Evolutionary conservation across 305 asterid species (phyloP).

Genomic region (Withania somnifera): DNA sequence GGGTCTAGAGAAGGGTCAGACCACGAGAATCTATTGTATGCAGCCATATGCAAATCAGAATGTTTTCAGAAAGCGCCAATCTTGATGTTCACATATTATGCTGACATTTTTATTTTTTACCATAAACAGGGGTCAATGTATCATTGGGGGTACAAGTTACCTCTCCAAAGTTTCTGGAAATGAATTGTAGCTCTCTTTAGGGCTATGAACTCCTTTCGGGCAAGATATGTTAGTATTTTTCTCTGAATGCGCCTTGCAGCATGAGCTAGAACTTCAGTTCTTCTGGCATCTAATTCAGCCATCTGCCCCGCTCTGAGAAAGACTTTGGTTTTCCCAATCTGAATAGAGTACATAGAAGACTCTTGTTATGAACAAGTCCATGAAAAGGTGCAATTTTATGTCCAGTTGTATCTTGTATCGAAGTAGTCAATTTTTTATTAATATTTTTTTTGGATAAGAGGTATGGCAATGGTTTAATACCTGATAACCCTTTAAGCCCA

Average conservation of each 20-base stretch:
- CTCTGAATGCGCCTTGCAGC: conserved; percentile 82
- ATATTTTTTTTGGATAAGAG: not conserved
- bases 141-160: conserved; percentile 24
- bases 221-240: conserved; percentile 67
- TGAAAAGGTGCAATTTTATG: conserved; percentile 6
- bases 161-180: conserved; percentile 81
- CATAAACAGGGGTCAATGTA: not conserved
- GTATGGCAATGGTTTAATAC: conserved; percentile 22
- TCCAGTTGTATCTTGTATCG: not conserved
- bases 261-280: conserved; percentile 77
- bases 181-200: conserved; percentile 60
- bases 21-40: no score
- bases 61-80: not conserved
- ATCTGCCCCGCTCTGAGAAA: conserved; percentile 99
- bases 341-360: conserved; percentile 5
- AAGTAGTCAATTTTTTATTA: not conserved
- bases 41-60: not conserved
- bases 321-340: conserved; percentile 94
- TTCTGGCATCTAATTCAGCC: conserved; percentile 94
- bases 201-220: conserved; percentile 60
- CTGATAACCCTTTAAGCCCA: conserved; percentile 92
- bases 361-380: conserved; percentile 2
- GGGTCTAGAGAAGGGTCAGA: no score
- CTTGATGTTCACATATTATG: not conserved
- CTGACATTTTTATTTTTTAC: not conserved